phyloP scores from a whole-genome alignment of 352 stramenopile genomes.

The Elongisporangium prolatum region DNA sequence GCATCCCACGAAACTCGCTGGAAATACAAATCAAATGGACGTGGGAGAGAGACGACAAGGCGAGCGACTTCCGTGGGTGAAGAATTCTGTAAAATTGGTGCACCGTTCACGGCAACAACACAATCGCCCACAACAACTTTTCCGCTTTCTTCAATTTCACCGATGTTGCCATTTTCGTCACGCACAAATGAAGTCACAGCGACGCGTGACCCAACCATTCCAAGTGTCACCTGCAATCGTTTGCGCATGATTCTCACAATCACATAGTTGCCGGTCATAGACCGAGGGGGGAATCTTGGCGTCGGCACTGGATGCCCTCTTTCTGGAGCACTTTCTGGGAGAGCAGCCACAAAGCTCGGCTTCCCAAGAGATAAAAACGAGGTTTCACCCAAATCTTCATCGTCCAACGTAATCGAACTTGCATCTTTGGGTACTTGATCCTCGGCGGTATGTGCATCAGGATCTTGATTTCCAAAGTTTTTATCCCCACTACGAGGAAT shows the following conservation, averaged over 20 bases:
- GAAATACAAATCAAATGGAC: conserved; percentile 55
- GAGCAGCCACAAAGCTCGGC: neutral
- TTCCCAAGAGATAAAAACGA: neutral
- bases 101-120: conserved; percentile 49
- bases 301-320: neutral
- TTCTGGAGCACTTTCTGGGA: neutral
- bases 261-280: conserved; percentile 19
- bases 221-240: conserved; percentile 57
- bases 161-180: conserved; percentile 33
- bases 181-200: conserved; percentile 57
- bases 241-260: conserved; percentile 29
- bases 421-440: neutral
- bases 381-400: neutral
- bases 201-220: conserved; percentile 37
- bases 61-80: conserved; percentile 37
- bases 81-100: conserved; percentile 18
- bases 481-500: neutral
- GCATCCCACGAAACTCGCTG: conserved; percentile 66
- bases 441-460: neutral
- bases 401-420: neutral
- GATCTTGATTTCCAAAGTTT: neutral
- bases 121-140: conserved; percentile 62
- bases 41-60: conserved; percentile 28
- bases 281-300: neutral
- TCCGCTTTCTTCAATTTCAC: conserved; percentile 69